Evolutionary conservation across 208 protist species (phyloP), one percentile per base, ranked within the genome.

Genomic region (Trypanosomatidae sp.): DNA sequence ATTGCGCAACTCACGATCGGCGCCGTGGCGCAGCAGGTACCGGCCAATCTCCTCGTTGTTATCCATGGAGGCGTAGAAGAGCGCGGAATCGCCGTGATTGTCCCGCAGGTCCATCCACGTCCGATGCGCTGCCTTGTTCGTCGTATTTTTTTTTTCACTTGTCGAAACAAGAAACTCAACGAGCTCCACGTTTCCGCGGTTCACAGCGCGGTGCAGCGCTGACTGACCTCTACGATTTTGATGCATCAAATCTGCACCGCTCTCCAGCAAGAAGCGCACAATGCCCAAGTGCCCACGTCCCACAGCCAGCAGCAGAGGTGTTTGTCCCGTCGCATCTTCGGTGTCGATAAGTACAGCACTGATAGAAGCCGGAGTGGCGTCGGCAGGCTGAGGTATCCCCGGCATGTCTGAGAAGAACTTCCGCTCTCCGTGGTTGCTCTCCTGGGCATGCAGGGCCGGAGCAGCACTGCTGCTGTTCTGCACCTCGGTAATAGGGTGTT

Each of bases 61-160:
- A 47, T 98, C 94, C 85, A 89, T 88, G 7, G 91, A 95, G 1
- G 94, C 94, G 74, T 98, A 98, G 81, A 96, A 95, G 28, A 98
- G 78, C 8, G 92, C 90, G 5, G 92, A 95, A 71, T 98, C 88
- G 17, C 94, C 94, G 49, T 81, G 84, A 22, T 71, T 73, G 79
- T 98, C 92, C 56, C 93, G 92, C 36, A 91, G 41, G 74, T 98
- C 88, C 71, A 98, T 84, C 80, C 87, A 95, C n/a, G 77, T 82
- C 39, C 81, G 84, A 64, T 93, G 89, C 9, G 72, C 76, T 22
- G 62, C 75, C 66, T 76, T 83, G 33, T 68, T 67, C 1, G 49
- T 66, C 19, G 67, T 79, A 59, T 88, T 71, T 28, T 44, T 66
- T 72, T 80, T 84, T 77, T 89, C 74, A 71, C 90, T 95, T 44